Evolutionary conservation across 768 basidiomycete genomes (phyloP), one percentile per base, ranked within the genome.

Genomic region (Pleurotus tuber-regium): DNA sequence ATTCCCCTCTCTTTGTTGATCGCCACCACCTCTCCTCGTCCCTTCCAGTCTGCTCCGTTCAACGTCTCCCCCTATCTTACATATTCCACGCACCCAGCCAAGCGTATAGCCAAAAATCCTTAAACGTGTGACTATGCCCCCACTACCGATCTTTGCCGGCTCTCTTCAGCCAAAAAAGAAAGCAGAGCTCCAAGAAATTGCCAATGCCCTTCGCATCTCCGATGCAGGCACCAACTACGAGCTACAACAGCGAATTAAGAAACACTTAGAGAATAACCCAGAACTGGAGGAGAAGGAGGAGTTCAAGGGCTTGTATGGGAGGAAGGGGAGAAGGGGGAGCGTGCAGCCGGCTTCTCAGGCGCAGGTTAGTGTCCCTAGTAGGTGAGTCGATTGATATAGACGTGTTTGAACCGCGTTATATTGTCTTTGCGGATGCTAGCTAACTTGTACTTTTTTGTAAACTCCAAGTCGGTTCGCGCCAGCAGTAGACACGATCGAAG

Each of bases 151-250:
- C 4, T 48, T 31, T 61, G 60, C 77, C 33, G 85, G 85, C 40
- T 64, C 79, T 23, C 74, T 86, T 23, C 75, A 72, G 53, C 60
- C 76, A n/a, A 87, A 87, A 68, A 87, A 84, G 69, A 87, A 87
- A 64, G 71, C 71, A 2, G 86, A 87, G 18, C 75, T 88, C 3
- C 83, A 78, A 57, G 77, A 79, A 51, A 80, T 87, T 29, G 83
- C 86, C 1, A 1, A 54, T 4, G 80, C 82, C 4, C 74, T 88
- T 19, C 61, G 64, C 1, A 64, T 86, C 52, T 75, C 71, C 40
- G 77, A 79, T 48, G 51, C 67, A 29, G 86, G 86, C 31, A 87
- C 82, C 1, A 84, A 79, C 54, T 84, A 87, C 25, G 83, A 85
- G 2, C 54, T 87, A 9, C 76, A 79, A 49, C 61, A 61, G n/a